Conservation (phyloP, 345 rosid genomes). For the Aurinia saxatilis region DNA sequence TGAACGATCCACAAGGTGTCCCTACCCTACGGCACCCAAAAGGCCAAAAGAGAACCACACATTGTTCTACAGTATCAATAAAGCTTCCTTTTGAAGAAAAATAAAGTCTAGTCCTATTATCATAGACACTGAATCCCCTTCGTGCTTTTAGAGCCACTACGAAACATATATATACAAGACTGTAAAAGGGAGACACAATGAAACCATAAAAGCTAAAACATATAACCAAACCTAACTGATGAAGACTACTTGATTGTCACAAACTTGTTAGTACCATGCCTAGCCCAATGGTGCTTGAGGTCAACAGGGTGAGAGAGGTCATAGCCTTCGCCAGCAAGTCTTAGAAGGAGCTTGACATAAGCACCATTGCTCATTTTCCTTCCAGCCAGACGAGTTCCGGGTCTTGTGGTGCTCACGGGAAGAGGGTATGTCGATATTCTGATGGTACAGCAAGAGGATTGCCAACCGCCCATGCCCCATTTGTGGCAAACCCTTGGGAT, state of each 20-base stretch:
- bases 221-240: background rate
- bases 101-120: background rate
- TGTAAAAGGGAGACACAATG: background rate
- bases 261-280: constrained; percentile 69
- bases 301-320: constrained; percentile 51
- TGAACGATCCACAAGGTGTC: background rate
- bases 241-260: constrained; percentile 48
- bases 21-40: too few relatives aligned
- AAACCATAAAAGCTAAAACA: background rate
- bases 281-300: constrained; percentile 64
- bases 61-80: background rate
- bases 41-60: too few relatives aligned
- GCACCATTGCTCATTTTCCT: constrained; percentile 78
- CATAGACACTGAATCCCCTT: background rate
- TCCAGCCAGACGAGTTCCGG: constrained; percentile 51
- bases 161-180: constrained; percentile 4
- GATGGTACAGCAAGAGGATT: constrained; percentile 61
- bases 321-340: constrained; percentile 51
- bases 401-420: constrained; percentile 54
- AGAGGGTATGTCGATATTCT: constrained; percentile 51
- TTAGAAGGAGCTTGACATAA: constrained; percentile 46
- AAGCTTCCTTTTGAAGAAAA: background rate
- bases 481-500: constrained; percentile 46
- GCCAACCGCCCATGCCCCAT: constrained; percentile 74
- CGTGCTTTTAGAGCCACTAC: background rate